A percentile compares a stretch with the other conserved stretches of the same genome.
Conservation (phyloP, 306 rosid genomes). For the Cucumis cinereus region DNA sequence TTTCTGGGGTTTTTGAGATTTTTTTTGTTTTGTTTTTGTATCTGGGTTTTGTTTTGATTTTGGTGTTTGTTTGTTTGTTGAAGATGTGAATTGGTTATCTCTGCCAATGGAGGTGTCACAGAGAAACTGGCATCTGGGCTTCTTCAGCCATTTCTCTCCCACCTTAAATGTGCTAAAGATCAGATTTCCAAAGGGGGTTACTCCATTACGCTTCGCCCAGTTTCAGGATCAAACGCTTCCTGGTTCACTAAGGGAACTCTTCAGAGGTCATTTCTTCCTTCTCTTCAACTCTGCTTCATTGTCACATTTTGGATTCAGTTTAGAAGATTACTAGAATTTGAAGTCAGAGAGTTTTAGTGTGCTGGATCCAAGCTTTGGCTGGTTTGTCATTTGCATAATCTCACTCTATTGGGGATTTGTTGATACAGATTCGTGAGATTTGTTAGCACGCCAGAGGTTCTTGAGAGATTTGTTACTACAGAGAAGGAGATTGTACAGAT, state of each 20-base stretch:
- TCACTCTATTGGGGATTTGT: neutral
- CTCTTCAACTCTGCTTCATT: neutral
- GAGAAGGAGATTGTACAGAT: slow-evolving; percentile 92
- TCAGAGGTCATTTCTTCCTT: slow-evolving; percentile 41
- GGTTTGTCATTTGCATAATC: neutral
- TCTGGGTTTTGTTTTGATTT: slow-evolving; percentile 8
- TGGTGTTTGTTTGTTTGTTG: neutral
- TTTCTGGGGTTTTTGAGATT: slow-evolving; percentile 3
- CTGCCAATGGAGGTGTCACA: slow-evolving; percentile 34
- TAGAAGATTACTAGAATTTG: neutral
- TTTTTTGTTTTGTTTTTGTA: neutral
- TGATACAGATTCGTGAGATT: slow-evolving; percentile 80
- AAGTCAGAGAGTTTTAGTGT: neutral
- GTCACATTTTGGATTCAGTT: neutral
- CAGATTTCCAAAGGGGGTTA: slow-evolving; percentile 98
- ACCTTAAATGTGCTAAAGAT: slow-evolving; percentile 72
- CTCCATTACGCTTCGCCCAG: slow-evolving; percentile 68
- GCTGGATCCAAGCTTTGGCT: neutral
- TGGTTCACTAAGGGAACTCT: slow-evolving; percentile 99
- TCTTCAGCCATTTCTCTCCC: slow-evolving; percentile 72
- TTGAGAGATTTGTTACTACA: slow-evolving; percentile 88
- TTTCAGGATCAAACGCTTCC: slow-evolving; percentile 26
- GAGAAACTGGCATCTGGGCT: slow-evolving; percentile 91
- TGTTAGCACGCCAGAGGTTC: slow-evolving; percentile 80
- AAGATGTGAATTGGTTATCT: slow-evolving; percentile 78